Conservation (phyloP, 2,329 filamentous ascomycete species). For the Bipolaris oryzae region DNA sequence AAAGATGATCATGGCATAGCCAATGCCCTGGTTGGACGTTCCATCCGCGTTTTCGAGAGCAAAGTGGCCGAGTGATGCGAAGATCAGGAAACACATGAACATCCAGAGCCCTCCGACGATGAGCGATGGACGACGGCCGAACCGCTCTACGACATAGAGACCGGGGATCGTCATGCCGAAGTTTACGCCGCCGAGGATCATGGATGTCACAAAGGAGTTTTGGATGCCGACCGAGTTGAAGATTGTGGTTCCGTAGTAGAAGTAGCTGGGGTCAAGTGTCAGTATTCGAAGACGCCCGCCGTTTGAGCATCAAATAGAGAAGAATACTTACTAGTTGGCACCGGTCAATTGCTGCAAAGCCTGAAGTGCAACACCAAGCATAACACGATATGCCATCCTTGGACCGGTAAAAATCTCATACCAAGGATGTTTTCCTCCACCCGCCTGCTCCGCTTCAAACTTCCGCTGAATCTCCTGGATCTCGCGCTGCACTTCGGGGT, state of each 20-base stretch:
- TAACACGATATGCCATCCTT: conserved; percentile 69
- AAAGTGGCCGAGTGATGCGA: conserved; percentile 56
- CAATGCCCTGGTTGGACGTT: conserved; percentile 52
- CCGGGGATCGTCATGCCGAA: conserved; percentile 56
- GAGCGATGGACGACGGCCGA: conserved; percentile 53
- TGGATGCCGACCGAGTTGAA: conserved; percentile 51
- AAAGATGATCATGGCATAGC: conserved; percentile 69
- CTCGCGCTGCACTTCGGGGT: conserved; percentile 60
- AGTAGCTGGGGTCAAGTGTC: conserved; percentile 53
- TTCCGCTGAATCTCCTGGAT: conserved; percentile 63
- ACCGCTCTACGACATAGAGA: conserved; percentile 55
- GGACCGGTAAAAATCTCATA: conserved; percentile 69
- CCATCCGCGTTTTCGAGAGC: conserved; percentile 44
- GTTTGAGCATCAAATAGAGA: neutral
- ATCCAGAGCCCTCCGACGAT: conserved; percentile 56
- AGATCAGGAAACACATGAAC: conserved; percentile 65
- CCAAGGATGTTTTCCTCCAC: conserved; percentile 44
- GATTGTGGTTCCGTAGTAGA: conserved; percentile 59
- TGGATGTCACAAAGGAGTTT: conserved; percentile 55
- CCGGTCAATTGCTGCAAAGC: conserved; percentile 72
- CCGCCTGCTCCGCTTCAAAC: conserved; percentile 58
- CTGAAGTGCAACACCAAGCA: conserved; percentile 67
- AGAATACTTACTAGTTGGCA: conserved; percentile 65
- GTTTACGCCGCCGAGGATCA: conserved; percentile 57
- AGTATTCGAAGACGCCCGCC: neutral